These are phyloP conservation scores for Gautieria morchelliformis DNA, from an alignment of 768 basidiomycete genomes.

Conservation along the genomic window DNA sequence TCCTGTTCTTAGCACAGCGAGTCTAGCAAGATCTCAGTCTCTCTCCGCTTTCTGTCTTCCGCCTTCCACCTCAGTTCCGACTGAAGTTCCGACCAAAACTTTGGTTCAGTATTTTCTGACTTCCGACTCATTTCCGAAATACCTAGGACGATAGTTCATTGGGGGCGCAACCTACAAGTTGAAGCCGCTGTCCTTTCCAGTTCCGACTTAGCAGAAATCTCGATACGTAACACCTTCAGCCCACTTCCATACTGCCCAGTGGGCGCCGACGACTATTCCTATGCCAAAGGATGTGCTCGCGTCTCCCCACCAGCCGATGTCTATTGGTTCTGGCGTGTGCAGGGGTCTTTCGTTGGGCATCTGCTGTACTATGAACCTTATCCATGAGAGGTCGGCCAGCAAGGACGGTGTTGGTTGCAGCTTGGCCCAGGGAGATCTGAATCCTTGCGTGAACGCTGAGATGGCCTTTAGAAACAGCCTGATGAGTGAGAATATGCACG, in stretches of 20 bases:
- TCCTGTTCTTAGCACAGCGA: too few relatives aligned
- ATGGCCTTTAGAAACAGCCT: slow-evolving; percentile 18
- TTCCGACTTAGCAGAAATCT: too few relatives aligned
- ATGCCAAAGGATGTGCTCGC: slow-evolving; percentile 28
- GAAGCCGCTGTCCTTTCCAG: too few relatives aligned
- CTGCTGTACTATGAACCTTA: slow-evolving; percentile 10
- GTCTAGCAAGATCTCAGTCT: too few relatives aligned
- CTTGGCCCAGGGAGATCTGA: slow-evolving; percentile 11
- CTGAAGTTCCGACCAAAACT: too few relatives aligned
- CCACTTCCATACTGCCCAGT: slow-evolving; percentile 24
- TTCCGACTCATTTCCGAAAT: too few relatives aligned
- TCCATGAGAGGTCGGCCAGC: slow-evolving; percentile 18
- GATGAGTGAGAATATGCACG: slow-evolving; percentile 18
- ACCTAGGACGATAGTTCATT: too few relatives aligned
- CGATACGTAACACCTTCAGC: too few relatives aligned
- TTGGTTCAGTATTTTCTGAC: too few relatives aligned
- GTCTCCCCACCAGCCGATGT: slow-evolving; percentile 29
- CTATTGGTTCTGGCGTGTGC: slow-evolving; percentile 6
- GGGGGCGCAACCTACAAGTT: too few relatives aligned
- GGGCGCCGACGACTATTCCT: slow-evolving; percentile 19
- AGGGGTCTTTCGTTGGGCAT: slow-evolving; percentile 15
- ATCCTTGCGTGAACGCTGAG: slow-evolving; percentile 15
- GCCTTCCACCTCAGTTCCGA: too few relatives aligned
- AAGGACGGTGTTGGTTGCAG: slow-evolving; percentile 10
- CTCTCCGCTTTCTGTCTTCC: too few relatives aligned